Percentiles rank a stretch among this genome's conserved stretches.
These are phyloP conservation scores for Boletus reticulatus DNA, from an alignment of 768 basidiomycete species.

Conservation along the genomic window DNA sequence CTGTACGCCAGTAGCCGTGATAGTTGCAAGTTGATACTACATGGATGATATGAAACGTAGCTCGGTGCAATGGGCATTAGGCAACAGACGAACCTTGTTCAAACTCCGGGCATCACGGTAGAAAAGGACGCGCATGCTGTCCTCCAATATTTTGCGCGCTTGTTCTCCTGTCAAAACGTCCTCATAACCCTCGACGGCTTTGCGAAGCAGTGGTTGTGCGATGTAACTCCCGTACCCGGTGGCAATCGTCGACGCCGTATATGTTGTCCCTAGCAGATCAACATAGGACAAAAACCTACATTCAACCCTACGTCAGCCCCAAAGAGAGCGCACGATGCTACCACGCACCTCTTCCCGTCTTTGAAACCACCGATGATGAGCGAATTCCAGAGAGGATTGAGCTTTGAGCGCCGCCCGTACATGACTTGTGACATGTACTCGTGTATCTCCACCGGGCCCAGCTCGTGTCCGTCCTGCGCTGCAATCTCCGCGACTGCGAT, in stretches of 20 bases:
- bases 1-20: slow-evolving; percentile 70
- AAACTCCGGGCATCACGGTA: slow-evolving; percentile 95
- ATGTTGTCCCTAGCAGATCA: slow-evolving; percentile 95
- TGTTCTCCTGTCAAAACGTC: slow-evolving; percentile 74
- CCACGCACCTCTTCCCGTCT: slow-evolving; percentile 70
- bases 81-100: slow-evolving; percentile 69
- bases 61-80: not conserved
- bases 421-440: slow-evolving; percentile 88
- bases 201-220: slow-evolving; percentile 88
- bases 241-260: slow-evolving; percentile 87
- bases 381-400: slow-evolving; percentile 95
- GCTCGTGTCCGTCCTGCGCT: slow-evolving; percentile 76
- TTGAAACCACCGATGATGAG: slow-evolving; percentile 90
- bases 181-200: slow-evolving; percentile 83
- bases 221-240: slow-evolving; percentile 94
- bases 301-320: not conserved
- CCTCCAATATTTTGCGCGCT: slow-evolving; percentile 73
- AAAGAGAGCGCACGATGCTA: not conserved
- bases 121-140: slow-evolving; percentile 90
- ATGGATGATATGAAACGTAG: not conserved
- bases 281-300: slow-evolving; percentile 89
- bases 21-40: slow-evolving; percentile 93
- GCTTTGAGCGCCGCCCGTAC: slow-evolving; percentile 84
- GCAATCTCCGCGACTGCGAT: slow-evolving; percentile 78
- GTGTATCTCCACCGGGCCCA: slow-evolving; percentile 89